Conservation (phyloP, 116 monocot genomes). For the Phalaenopsis hybrid region DNA sequence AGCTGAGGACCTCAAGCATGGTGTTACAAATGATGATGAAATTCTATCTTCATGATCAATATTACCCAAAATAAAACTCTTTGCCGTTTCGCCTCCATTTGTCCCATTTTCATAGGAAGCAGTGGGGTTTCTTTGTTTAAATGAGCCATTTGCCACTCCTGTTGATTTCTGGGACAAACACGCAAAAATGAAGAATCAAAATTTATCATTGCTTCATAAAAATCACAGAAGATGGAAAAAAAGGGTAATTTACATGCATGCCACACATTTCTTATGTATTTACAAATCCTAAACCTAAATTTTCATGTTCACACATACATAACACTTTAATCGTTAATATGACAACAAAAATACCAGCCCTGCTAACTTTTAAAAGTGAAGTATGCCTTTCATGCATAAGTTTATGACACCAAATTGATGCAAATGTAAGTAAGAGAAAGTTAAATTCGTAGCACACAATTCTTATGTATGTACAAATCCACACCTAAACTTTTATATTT, state of each 20-base stretch:
- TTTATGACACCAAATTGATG: no score
- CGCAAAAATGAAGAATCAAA: slow-evolving; percentile 4
- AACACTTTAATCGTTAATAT: no score
- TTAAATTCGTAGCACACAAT: no score
- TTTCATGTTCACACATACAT: no score
- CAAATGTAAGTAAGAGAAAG: no score
- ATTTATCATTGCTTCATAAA: background rate
- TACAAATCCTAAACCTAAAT: no score
- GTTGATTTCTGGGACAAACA: slow-evolving; percentile 21
- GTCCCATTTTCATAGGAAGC: slow-evolving; percentile 12
- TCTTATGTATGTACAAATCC: no score
- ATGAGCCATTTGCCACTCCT: slow-evolving; percentile 18
- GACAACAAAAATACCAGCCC: no score
- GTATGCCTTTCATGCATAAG: no score
- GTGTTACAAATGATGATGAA: slow-evolving; percentile 23
- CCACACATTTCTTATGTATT: no score
- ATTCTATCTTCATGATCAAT: slow-evolving; percentile 13
- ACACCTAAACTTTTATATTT: no score
- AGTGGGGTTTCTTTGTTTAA: slow-evolving; percentile 21
- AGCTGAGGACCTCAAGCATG: slow-evolving; percentile 12
- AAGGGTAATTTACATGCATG: background rate
- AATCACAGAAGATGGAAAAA: background rate
- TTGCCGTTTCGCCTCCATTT: slow-evolving; percentile 14
- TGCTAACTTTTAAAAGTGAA: no score
- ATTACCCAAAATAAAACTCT: slow-evolving; percentile 21